Evolutionary conservation across 805 yeast species (phyloP), one percentile per base, ranked within the genome.

Genomic region (Candida odintsovae): DNA sequence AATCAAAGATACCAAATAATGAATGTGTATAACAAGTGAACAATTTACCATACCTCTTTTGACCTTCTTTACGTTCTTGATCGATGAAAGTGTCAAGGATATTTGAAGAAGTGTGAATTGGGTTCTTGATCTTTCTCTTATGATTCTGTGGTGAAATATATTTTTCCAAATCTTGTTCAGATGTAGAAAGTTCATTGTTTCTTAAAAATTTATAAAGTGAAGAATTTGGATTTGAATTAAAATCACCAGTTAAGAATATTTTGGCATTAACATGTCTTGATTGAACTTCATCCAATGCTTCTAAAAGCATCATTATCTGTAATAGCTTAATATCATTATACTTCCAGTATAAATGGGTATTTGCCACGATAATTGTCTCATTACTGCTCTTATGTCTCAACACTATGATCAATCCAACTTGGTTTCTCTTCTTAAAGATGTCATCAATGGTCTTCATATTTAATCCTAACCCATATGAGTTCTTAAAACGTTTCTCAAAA

Each of bases 311-410:
- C 60, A 75, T 71, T 15, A 78, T 68, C 54, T 80, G 86, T 38
- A 77, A 55, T 8, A 78, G 63, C 53, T 77, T 79, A 19, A 80
- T 80, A 52, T 78, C 81, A 41, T 73, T 71, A 43, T 66, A 72
- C 50, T 74, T 72, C 86, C 86, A 80, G 54, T 80, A 80, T 10
- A 80, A 61, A 58, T 80, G 86, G 0, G 85, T 80, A 50, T 78
- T 80, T n/a, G 80, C 65, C 2, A 78, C 68, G 36, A 76, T 73
- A 4, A 80, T 56, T 4, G 61, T 52, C 29, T 70, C 64, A 11
- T 65, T 61, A 0, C 78, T 68, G 1, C 47, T 53, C 42, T 60
- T 64, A 55, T 80, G 85, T 45, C 65, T 61, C 35, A 80, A 57
- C 12, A 73, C 73, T 6, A 75, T 65, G n/a, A 80, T 62, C 3